Evolutionary conservation across 495 filamentous ascomycete species (phyloP), one percentile per base, ranked within the genome.

Genomic region (Penicillium canescens): DNA sequence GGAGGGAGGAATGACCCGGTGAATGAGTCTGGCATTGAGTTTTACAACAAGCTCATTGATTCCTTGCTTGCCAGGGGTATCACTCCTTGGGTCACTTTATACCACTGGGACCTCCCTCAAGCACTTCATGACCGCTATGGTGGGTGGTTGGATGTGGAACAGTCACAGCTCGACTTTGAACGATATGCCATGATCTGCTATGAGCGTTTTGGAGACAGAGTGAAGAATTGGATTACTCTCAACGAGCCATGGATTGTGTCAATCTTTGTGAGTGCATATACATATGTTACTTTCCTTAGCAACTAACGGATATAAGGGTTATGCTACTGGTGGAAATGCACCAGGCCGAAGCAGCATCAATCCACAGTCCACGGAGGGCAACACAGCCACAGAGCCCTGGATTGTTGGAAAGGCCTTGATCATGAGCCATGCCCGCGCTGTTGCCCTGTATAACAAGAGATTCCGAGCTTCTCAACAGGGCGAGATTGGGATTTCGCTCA

Each of bases 81-180:
- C 45, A 63, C 59, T 2, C 77, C 76, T 2, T 65, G 72, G 42
- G 70, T 73, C 3, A 79, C 77, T n/a, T 52, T 79, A 0, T 74
- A 73, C 49, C 77, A 80, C 58, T 80, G 74, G 72, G 77, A 80
- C 51, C 61, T 73, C 0, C 74, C 77, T 4, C 69, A 77, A 46
- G 59, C 43, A 3, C 64, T 78, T 6, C 63, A 77, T 46, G 66
- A 76, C 26, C 65, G 72, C 35, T 78, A 78, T 49, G 65, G 69
- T 7, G 74, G 70, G 0, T 60, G 72, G 53, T 55, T 78, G 21
- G 58, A 76, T 54, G 68, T 70, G 53, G 61, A 65, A 0, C 62
- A 75, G 41, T 77, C 72, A 40, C 56, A 63, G 23, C 56, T 62
- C 13, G 77, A 78, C 46, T 78, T 74, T 51, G 73, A 70, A 21